Evolutionary conservation across 169 alveolate species (phyloP).

Genomic region (Haemoproteus tartakovskyi): DNA sequence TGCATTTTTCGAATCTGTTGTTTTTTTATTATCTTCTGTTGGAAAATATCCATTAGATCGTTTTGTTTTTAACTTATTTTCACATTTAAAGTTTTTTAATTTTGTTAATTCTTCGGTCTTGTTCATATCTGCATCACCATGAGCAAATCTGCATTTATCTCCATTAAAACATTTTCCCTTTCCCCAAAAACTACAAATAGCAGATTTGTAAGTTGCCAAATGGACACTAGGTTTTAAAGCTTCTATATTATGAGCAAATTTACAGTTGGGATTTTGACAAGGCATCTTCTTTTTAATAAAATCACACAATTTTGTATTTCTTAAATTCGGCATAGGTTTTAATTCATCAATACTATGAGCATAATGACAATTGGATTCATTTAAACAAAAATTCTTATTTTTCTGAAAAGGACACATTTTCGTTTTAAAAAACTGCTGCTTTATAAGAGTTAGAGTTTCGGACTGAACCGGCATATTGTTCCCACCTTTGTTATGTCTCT

Average conservation of each 20-base stretch:
- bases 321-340: slow-evolving; percentile 72
- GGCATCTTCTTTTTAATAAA: slow-evolving; percentile 61
- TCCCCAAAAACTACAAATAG: slow-evolving; percentile 74
- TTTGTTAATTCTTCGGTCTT: slow-evolving; percentile 5
- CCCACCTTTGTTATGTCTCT: slow-evolving; percentile 21
- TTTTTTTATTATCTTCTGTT: too few species aligned
- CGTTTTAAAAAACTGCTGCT: slow-evolving; percentile 58
- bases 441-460: slow-evolving; percentile 57
- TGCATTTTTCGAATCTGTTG: too few species aligned
- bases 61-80: too few species aligned
- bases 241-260: slow-evolving; percentile 70
- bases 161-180: slow-evolving; percentile 76
- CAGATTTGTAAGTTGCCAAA: slow-evolving; percentile 71
- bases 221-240: slow-evolving; percentile 73
- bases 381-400: slow-evolving; percentile 62
- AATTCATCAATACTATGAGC: slow-evolving; percentile 73
- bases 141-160: slow-evolving; percentile 74
- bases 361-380: slow-evolving; percentile 70
- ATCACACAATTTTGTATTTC: slow-evolving; percentile 75
- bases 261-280: slow-evolving; percentile 63
- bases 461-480: slow-evolving; percentile 14
- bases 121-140: slow-evolving; percentile 70
- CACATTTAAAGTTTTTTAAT: slow-evolving; percentile 2
- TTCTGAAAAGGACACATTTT: slow-evolving; percentile 66
- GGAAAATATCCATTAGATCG: too few species aligned